These are phyloP conservation scores for Arthromyces matolae DNA, from an alignment of 768 basidiomycete species.

Conservation along the genomic window DNA sequence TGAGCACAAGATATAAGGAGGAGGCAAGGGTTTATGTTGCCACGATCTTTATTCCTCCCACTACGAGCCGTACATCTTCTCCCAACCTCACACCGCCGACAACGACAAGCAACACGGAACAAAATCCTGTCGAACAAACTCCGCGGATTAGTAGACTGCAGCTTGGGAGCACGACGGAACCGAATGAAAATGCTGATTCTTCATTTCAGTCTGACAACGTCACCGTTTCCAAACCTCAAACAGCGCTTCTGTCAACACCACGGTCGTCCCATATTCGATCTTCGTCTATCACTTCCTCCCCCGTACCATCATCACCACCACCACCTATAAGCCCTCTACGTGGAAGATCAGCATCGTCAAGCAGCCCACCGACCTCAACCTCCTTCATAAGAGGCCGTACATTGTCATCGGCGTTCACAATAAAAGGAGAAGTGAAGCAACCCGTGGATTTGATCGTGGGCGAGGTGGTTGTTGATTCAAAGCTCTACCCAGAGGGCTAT, in stretches of 20 bases:
- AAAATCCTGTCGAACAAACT: constrained; percentile 28
- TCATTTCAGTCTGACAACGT: not conserved
- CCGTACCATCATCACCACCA: constrained; percentile 24
- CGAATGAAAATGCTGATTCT: not conserved
- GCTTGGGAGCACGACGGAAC: constrained; percentile 16
- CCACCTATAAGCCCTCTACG: constrained; percentile 22
- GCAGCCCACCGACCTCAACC: constrained; percentile 16
- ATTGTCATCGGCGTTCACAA: constrained; percentile 57
- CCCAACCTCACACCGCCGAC: not conserved
- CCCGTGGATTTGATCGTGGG: constrained; percentile 70
- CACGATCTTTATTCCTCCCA: constrained; percentile 45
- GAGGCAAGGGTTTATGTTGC: constrained; percentile 49
- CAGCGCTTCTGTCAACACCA: too few relatives aligned
- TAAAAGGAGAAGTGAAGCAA: constrained; percentile 57
- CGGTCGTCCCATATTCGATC: not conserved
- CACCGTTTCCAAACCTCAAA: not conserved
- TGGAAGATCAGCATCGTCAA: constrained; percentile 31
- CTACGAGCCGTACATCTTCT: constrained; percentile 24
- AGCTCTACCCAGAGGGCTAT: constrained; percentile 77
- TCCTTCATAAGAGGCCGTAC: constrained; percentile 31
- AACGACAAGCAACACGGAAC: not conserved
- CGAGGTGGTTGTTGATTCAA: constrained; percentile 79
- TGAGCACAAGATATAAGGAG: constrained; percentile 52
- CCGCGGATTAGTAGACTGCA: constrained; percentile 39
- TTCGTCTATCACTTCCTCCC: constrained; percentile 14